These are phyloP conservation scores for Brassica cretica DNA, from an alignment of 345 rosid species.

Conservation along the genomic window DNA sequence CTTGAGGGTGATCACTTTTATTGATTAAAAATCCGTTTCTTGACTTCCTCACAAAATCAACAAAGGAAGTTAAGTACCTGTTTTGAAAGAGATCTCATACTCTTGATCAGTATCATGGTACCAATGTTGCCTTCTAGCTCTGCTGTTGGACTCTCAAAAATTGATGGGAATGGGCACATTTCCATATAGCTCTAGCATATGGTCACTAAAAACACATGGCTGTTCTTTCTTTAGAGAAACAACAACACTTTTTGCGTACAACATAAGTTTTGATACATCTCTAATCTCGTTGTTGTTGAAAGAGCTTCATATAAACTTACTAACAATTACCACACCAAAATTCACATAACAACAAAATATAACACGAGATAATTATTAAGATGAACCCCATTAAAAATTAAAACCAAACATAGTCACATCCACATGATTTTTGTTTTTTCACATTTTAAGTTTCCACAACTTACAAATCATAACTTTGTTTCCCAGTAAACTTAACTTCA, in stretches of 20 bases:
- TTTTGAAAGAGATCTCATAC: neutral
- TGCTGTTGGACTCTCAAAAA: neutral
- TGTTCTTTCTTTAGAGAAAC: neutral
- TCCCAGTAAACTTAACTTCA: conserved; percentile 96
- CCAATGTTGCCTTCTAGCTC: neutral
- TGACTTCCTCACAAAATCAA: neutral
- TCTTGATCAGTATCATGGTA: neutral
- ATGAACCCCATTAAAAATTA: neutral
- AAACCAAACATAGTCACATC: conserved; percentile 15
- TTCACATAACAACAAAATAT: neutral
- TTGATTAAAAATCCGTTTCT: neutral
- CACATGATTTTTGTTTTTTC: neutral
- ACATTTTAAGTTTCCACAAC: conserved; percentile 14
- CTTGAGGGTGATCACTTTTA: neutral
- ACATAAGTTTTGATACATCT: neutral
- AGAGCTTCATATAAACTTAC: neutral
- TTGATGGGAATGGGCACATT: neutral
- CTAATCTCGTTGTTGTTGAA: neutral
- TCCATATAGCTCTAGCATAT: neutral
- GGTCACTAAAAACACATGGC: neutral
- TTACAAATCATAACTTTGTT: conserved; percentile 82
- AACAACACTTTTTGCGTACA: neutral
- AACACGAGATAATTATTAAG: neutral
- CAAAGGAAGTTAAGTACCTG: neutral
- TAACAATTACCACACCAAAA: neutral